Base-by-base conservation (phyloP, 2,329 filamentous ascomycete species). In the Cladosporium phlei region DNA sequence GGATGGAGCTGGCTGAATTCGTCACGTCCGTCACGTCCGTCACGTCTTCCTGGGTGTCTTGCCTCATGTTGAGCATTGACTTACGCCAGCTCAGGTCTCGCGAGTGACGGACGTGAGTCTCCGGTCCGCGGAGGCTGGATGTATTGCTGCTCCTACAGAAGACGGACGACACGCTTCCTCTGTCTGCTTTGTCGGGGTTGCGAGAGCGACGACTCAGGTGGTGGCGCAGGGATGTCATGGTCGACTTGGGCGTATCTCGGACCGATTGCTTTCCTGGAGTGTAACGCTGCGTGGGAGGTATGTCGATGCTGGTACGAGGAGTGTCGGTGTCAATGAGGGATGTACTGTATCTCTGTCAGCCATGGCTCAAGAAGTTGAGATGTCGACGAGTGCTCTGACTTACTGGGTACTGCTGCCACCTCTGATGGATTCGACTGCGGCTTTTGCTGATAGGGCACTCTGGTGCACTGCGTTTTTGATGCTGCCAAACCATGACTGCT, bases 401-500 rank as follows among this genome's bases (percentile, higher is more conserved):
- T 37, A 52, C 50, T 7, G n/a, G 28, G 34, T 44, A 25, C 14
- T 17, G 10, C 27, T 25, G 29, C 28, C 43, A 17, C 38, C 43
- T 11, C 50, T 30, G 5, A 46, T 21, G 12, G 32, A 38, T 21
- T 50, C 50, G 19, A 52, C 47, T 5, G 47, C 38, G 20, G 50
- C 50, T 20, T 47, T 52, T 11, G 50, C 50, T n/a, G 34, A 29
- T n/a, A 49, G 16, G n/a, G 47, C 50, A 9, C 47, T 21, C 32
- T 46, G 48, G 8, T 45, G 39, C 2, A 52, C 37, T 20, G 33
- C 50, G 30, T 42, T 44, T 20, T 33, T 43, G 30, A 52, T 20
- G 16, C 37, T 46, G 16, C 39, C 47, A 14, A 52, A 46, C 50
- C 50, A 52, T 34, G 50, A 52, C 22, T 42, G 40, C 22, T 47